phyloP scores from a whole-genome alignment of 805 yeast species.

The Wickerhamomyces alni region DNA sequence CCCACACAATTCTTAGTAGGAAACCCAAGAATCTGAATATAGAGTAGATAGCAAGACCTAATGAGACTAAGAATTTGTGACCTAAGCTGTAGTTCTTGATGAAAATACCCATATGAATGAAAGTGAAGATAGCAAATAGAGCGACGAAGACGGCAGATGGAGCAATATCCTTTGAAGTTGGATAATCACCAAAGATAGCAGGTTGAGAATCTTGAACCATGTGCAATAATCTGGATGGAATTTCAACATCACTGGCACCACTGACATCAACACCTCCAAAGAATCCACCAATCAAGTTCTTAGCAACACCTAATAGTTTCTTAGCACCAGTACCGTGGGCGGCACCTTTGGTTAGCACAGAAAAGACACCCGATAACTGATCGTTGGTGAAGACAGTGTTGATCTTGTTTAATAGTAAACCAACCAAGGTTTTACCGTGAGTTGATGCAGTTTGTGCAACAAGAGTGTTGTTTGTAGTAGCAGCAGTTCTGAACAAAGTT shows the following conservation, averaged over 20 bases:
- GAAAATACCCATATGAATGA: constrained; percentile 42
- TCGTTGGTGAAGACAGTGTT: constrained; percentile 15
- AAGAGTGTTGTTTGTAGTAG: constrained; percentile 5
- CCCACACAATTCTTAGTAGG: constrained; percentile 55
- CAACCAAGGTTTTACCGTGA: constrained; percentile 13
- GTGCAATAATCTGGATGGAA: constrained; percentile 14
- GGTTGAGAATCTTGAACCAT: constrained; percentile 31
- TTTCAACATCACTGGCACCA: background rate
- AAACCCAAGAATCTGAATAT: constrained; percentile 53
- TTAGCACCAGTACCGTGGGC: constrained; percentile 23
- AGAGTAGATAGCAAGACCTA: constrained; percentile 51
- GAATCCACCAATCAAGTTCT: constrained; percentile 14
- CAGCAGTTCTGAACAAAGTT: constrained; percentile 14
- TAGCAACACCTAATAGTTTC: constrained; percentile 14
- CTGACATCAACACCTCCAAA: constrained; percentile 12
- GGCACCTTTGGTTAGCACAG: constrained; percentile 19
- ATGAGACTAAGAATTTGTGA: constrained; percentile 51
- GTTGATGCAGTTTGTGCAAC: constrained; percentile 4
- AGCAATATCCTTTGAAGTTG: constrained; percentile 43
- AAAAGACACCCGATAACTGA: constrained; percentile 21
- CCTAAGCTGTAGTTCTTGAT: constrained; percentile 43
- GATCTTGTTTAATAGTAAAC: constrained; percentile 12
- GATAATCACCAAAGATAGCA: constrained; percentile 61
- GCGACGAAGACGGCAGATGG: constrained; percentile 56
- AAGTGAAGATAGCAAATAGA: constrained; percentile 40